Base-by-base conservation (phyloP, 2,329 filamentous ascomycete genomes). In the Nigrograna mackinnonii region DNA sequence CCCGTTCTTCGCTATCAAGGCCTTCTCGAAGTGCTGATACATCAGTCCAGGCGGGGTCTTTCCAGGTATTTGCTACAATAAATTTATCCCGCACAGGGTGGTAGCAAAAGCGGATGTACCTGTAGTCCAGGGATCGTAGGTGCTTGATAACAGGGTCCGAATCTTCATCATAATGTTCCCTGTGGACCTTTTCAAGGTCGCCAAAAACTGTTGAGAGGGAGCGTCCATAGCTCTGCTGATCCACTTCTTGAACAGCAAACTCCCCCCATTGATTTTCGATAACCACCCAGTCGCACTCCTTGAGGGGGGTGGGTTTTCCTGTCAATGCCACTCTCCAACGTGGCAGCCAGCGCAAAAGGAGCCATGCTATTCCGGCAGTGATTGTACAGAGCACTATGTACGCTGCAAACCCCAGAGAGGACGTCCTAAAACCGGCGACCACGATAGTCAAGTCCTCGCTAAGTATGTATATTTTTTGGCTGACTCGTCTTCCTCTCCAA, bases 211-310 rank as follows among this genome's bases (percentile, higher is more conserved):
- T 83, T 2, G 83, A 86, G 30, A 86, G 68, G n/a, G 80, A 76
- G 43, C 80, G 78, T 6, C 79, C 82, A 60, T 86, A 86, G 6
- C 64, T 65, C 52, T 83, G 72, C 35, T 67, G 74, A 44, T 78
- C 76, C 11, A 97, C 78, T 37, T 83, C 63, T 58, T 95, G 81
- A n/a, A 94, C 81, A 11, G 80, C 78, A 67, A 97, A 87, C 68
- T 97, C 92, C 37, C 88, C 87, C 92, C 94, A 97, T 78, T 97
- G 91, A 60, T 99, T 96, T 79, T 96, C 94, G 50, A 97, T 82
- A 20, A 95, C 91, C 32, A 96, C 86, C 94, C 95, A 99, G 46
- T 88, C 79, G 59, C 89, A 94, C 41, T 87, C 82, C 40, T 79
- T 78, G 21, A 99, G 74, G 2, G 88, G 76, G 13, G 81, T 82